Evolutionary conservation across 1,284 basidiomycete genomes (phyloP).

Genomic region (Ganoderma boninense): DNA sequence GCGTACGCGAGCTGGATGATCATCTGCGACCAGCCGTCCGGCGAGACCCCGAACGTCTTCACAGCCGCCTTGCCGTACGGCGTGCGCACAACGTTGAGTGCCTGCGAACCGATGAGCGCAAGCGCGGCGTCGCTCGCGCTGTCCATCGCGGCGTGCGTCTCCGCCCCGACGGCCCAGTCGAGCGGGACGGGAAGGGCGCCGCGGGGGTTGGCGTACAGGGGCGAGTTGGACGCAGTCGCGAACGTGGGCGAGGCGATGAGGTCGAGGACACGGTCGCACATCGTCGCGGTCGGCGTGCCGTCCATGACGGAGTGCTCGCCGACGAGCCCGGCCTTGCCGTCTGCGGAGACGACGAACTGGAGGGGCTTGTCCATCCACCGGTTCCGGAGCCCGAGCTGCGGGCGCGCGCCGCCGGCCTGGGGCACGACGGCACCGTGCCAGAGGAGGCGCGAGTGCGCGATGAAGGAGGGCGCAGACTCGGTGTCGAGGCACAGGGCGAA

Average conservation of each 20-base stretch:
- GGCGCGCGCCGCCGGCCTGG: slow-evolving; percentile 13
- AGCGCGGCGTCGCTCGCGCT: slow-evolving; percentile 65
- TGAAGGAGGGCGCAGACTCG: slow-evolving; percentile 58
- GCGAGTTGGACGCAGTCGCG: slow-evolving; percentile 50
- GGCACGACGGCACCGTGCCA: slow-evolving; percentile 72
- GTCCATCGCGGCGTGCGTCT: slow-evolving; percentile 57
- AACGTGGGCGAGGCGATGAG: slow-evolving; percentile 67
- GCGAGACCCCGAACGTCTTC: slow-evolving; percentile 85
- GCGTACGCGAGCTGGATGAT: slow-evolving; percentile 87
- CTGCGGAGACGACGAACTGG: slow-evolving; percentile 85
- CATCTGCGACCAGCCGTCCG: slow-evolving; percentile 95
- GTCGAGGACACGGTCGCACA: slow-evolving; percentile 79
- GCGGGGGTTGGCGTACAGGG: slow-evolving; percentile 31
- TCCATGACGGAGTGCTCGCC: slow-evolving; percentile 96
- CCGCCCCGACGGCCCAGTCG: slow-evolving; percentile 71
- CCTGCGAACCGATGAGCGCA: slow-evolving; percentile 73
- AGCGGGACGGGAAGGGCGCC: slow-evolving; percentile 49
- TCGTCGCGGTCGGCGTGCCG: slow-evolving; percentile 70
- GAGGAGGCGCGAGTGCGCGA: slow-evolving; percentile 68
- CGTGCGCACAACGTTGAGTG: slow-evolving; percentile 73
- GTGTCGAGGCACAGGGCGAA: slow-evolving; percentile 85
- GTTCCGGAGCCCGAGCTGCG: slow-evolving; percentile 64
- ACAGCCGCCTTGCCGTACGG: slow-evolving; percentile 89
- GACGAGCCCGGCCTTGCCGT: slow-evolving; percentile 83
- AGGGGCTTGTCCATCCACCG: slow-evolving; percentile 88